These are phyloP conservation scores for Ceratobasidium sp. DNA, from an alignment of 1,284 basidiomycete genomes.

Conservation along the genomic window DNA sequence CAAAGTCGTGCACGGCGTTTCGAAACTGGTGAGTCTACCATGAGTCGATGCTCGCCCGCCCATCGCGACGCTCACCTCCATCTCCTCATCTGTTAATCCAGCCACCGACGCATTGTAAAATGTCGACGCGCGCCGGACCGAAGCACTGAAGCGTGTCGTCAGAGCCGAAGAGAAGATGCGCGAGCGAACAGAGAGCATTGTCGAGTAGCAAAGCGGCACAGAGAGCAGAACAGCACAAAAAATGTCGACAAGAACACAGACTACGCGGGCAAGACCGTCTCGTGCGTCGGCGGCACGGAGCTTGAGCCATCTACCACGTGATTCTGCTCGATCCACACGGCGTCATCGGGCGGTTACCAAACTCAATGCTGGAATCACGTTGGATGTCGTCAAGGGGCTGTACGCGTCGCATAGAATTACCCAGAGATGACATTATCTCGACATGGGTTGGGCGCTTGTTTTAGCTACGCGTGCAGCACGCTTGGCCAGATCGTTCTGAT, in stretches of 20 bases:
- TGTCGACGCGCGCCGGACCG: conserved; percentile 30
- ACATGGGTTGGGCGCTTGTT: neutral
- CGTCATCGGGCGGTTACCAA: conserved; percentile 2
- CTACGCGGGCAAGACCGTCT: neutral
- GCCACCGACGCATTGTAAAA: conserved; percentile 78
- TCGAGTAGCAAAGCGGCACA: neutral
- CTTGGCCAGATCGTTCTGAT: neutral
- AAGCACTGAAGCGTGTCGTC: conserved; percentile 7
- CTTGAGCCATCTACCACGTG: conserved; percentile 14
- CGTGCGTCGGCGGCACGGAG: conserved; percentile 39
- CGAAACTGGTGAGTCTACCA: conserved; percentile 68
- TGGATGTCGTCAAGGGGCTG: too few relatives aligned
- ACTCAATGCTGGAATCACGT: neutral
- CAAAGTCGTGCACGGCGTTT: conserved; percentile 79
- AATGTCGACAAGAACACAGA: conserved; percentile 3
- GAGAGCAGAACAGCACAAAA: conserved; percentile 14
- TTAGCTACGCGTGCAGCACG: neutral
- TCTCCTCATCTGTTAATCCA: conserved; percentile 85
- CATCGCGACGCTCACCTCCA: conserved; percentile 67
- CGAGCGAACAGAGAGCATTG: conserved; percentile 23
- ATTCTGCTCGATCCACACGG: neutral
- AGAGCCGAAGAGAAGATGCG: conserved; percentile 16
- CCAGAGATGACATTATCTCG: too few relatives aligned
- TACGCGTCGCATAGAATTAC: too few relatives aligned
- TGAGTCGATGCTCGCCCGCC: neutral